Evolutionary conservation across 2,329 filamentous ascomycete species (phyloP), one percentile per base, ranked within the genome.

Genomic region (Fusarium poae): DNA sequence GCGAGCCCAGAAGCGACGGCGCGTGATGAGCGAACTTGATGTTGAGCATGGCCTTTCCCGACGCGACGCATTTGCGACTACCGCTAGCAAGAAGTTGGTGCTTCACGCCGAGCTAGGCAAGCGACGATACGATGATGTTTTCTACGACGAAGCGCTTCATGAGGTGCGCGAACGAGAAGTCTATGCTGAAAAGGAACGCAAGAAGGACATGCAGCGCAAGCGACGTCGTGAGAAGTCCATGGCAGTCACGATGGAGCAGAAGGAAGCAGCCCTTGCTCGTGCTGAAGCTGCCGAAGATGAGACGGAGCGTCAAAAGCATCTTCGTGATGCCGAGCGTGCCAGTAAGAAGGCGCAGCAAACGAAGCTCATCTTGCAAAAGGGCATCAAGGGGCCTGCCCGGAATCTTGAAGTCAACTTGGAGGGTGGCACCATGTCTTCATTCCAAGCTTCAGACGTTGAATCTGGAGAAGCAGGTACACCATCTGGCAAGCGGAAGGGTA

Each of bases 201-300:
- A 99, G 84, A 99, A 99, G 83, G 96, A 99, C 77, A 98, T 99
- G 93, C 96, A 99, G 79, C 92, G 96, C 68, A 99, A 98, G 83
- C 89, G 96, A 63, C 91, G 96, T 43, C 91, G 96, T 20, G 95
- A 98, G 78, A 97, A 97, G 82, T 97, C 95, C 6, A 94, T 97
- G 85, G 94, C 94, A 6, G 91, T 97, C 62, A 95, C 94, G 9
- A 92, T 97, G 73, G 95, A 97, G 77, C 91, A 94, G 77, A 96
- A 97, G 81, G 92, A 96, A 68, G 88, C 91, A 5, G 92, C 93
- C 6, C 84, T 97, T 44, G 89, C 91, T 67, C 91, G 91, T 70
- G 93, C 94, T 12, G 87, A 91, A 61, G 88, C 90, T 54, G 92
- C 93, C 4, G 88, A 92, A 68, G 93, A 97, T 75, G 92, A 96